A percentile compares a stretch with the other conserved stretches of the same genome.
Evolutionary conservation across 495 filamentous ascomycete species (phyloP).

Genomic region (Neurospora sp.): DNA sequence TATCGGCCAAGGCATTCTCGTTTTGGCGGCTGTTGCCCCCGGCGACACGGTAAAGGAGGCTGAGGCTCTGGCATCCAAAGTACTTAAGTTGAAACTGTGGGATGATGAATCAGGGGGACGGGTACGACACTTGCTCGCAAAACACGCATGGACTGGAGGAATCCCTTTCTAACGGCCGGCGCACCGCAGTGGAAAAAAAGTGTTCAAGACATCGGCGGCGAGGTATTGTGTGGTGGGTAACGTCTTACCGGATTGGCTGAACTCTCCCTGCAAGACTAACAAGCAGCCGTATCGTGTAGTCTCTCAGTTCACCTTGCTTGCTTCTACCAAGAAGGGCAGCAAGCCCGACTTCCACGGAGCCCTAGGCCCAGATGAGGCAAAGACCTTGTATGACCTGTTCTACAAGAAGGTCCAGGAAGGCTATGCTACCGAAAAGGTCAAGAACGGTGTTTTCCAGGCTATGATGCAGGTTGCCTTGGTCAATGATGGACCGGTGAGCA

Average conservation of each 20-base stretch:
- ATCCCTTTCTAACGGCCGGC: slow-evolving; percentile 2
- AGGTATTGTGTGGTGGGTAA: slow-evolving; percentile 76
- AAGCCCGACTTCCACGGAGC: slow-evolving; percentile 95
- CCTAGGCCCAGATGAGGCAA: slow-evolving; percentile 64
- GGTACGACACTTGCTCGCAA: slow-evolving; percentile 26
- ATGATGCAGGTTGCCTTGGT: slow-evolving; percentile 97
- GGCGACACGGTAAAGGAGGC: slow-evolving; percentile 86
- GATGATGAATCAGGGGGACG: slow-evolving; percentile 60
- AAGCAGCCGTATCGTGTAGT: slow-evolving; percentile 41
- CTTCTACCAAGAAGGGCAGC: slow-evolving; percentile 82
- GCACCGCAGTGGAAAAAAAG: slow-evolving; percentile 68
- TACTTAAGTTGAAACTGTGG: slow-evolving; percentile 85
- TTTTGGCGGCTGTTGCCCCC: slow-evolving; percentile 83
- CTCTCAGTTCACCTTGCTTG: slow-evolving; percentile 96
- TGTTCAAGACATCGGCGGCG: slow-evolving; percentile 77
- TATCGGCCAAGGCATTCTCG: slow-evolving; percentile 82
- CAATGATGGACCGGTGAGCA: slow-evolving; percentile 86
- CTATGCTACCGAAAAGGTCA: slow-evolving; percentile 69
- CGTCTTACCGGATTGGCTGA: not conserved
- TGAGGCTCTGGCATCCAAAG: slow-evolving; percentile 70
- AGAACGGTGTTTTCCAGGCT: slow-evolving; percentile 92
- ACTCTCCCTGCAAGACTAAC: not conserved
- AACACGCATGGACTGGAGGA: not conserved
- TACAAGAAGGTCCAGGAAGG: slow-evolving; percentile 60
- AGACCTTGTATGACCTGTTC: slow-evolving; percentile 72